Evolutionary conservation across 495 filamentous ascomycete genomes (phyloP).

Genomic region (Neurospora tetraspora): DNA sequence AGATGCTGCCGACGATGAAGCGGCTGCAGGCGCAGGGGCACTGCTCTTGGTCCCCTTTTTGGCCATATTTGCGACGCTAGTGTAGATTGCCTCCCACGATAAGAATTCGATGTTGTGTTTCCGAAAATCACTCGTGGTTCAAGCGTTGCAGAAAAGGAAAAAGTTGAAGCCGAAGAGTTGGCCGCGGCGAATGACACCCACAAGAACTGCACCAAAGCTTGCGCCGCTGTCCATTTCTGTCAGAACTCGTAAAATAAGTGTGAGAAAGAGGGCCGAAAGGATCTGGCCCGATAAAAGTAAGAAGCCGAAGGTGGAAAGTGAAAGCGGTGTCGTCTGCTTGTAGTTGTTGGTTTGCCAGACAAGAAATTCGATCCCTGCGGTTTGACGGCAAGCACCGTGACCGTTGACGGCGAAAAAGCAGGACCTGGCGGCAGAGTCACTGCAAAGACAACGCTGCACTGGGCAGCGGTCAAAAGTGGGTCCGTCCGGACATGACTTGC

Average conservation of each 20-base stretch:
- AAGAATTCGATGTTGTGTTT: neutral
- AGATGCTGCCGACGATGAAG: constrained; percentile 20
- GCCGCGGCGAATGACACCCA: neutral
- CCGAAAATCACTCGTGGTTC: neutral
- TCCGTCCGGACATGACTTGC: neutral
- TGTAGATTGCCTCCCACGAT: neutral
- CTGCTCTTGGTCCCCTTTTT: constrained; percentile 42
- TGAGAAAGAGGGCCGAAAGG: neutral
- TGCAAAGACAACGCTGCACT: neutral
- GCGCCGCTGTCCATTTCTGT: constrained; percentile 3
- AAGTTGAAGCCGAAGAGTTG: neutral
- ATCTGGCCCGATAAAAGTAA: neutral
- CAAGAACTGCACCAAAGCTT: neutral
- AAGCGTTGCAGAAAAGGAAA: neutral
- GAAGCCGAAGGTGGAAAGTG: neutral
- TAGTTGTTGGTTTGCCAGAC: neutral
- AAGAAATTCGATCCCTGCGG: neutral
- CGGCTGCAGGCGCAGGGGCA: constrained; percentile 16
- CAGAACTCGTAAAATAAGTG: neutral
- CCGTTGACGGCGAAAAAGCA: neutral
- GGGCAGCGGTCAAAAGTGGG: neutral
- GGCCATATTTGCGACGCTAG: constrained; percentile 18
- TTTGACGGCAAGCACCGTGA: neutral
- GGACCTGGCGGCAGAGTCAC: neutral
- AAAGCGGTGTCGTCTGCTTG: neutral